These are phyloP conservation scores for Aspergillus versicolor DNA, from an alignment of 2,329 filamentous ascomycete genomes.

Conservation along the genomic window DNA sequence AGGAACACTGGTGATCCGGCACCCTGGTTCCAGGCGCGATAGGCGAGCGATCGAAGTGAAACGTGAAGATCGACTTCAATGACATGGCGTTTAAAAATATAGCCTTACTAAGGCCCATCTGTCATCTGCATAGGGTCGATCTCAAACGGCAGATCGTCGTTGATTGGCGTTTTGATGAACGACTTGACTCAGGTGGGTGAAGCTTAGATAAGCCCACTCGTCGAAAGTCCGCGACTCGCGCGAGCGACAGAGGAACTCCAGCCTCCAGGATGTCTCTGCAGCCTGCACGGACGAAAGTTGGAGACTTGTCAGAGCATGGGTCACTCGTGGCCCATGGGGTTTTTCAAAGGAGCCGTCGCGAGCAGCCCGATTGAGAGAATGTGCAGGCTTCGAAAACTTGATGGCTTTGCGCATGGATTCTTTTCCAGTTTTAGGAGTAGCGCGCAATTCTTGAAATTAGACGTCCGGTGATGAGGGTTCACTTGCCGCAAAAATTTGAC, in stretches of 20 bases:
- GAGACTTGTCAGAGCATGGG: background rate
- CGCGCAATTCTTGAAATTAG: background rate
- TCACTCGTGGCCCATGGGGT: background rate
- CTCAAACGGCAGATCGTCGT: constrained; percentile 39
- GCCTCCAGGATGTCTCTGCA: background rate
- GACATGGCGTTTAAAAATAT: constrained; percentile 2
- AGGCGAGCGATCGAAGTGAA: background rate
- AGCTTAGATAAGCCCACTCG: background rate
- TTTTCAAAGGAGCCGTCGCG: background rate
- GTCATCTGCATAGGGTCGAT: constrained; percentile 38
- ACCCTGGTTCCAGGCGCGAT: background rate
- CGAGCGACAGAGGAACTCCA: background rate
- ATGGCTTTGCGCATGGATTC: constrained; percentile 9
- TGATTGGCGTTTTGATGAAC: constrained; percentile 25
- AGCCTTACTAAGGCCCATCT: constrained; percentile 19
- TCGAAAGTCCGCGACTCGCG: background rate
- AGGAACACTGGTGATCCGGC: background rate
- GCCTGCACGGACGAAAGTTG: background rate
- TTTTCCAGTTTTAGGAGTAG: constrained; percentile 18
- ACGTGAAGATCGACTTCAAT: constrained; percentile 7
- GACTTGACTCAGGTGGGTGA: background rate
- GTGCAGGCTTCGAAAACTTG: background rate
- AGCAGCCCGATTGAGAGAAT: constrained; percentile 1
- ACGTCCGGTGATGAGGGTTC: background rate
- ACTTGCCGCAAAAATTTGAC: background rate